A percentile compares a stretch with the other conserved stretches of the same genome.
These are phyloP conservation scores for Botryotinia globosa DNA, from an alignment of 2,329 filamentous ascomycete genomes.

Conservation along the genomic window DNA sequence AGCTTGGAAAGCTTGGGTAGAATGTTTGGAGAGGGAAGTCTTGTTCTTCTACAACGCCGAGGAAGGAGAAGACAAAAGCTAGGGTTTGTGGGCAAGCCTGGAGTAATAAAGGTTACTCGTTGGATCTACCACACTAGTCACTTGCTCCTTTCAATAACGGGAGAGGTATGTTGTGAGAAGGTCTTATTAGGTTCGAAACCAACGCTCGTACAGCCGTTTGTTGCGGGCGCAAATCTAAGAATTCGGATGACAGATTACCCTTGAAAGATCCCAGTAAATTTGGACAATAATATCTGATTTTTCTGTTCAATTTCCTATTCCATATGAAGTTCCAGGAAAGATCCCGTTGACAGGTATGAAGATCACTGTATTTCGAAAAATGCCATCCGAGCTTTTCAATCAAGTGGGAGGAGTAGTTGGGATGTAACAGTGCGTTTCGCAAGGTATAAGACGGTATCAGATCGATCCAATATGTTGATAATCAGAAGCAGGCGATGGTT, in stretches of 20 bases:
- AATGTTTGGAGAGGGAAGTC: constrained; percentile 43
- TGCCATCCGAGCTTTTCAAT: constrained; percentile 35
- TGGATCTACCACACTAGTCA: neutral
- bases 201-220: constrained; percentile 30
- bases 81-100: constrained; percentile 37
- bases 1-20: constrained; percentile 1
- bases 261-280: constrained; percentile 27
- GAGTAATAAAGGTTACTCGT: constrained; percentile 26
- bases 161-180: neutral
- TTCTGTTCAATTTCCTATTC: neutral
- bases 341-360: neutral
- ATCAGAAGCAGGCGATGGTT: constrained; percentile 50
- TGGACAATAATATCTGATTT: neutral
- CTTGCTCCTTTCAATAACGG: neutral
- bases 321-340: neutral
- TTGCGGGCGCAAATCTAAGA: constrained; percentile 22
- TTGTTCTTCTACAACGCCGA: constrained; percentile 47
- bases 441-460: constrained; percentile 8
- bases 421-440: constrained; percentile 47
- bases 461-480: constrained; percentile 27
- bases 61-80: constrained; percentile 37
- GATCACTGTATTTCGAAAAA: constrained; percentile 34
- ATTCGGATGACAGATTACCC: constrained; percentile 32
- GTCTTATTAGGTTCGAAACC: constrained; percentile 18
- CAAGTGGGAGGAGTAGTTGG: constrained; percentile 38